A percentile compares a stretch with the other conserved stretches of the same genome.
These are phyloP conservation scores for Salvia hispanica DNA, from an alignment of 257 asterid species.

Conservation along the genomic window DNA sequence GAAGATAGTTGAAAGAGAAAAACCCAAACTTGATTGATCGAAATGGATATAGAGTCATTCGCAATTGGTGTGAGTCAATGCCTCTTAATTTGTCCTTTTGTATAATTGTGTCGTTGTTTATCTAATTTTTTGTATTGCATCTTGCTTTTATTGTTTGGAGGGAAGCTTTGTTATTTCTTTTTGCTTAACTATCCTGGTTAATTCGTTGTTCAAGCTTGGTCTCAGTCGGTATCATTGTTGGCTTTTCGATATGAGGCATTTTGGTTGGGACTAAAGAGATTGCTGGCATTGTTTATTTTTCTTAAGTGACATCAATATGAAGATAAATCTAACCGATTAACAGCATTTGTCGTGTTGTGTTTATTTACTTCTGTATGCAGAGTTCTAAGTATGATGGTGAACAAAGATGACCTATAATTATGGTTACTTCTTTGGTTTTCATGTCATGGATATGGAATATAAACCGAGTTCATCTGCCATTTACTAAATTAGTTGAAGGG, in stretches of 20 bases:
- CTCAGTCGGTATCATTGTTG: background rate
- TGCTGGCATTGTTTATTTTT: background rate
- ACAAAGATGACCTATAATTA: slow-evolving; percentile 2
- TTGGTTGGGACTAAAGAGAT: background rate
- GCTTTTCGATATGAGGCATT: background rate
- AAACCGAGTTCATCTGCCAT: too few species aligned
- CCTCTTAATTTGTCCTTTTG: slow-evolving; percentile 1
- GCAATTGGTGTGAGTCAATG: background rate
- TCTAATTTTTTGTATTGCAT: too few species aligned
- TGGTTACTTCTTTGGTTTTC: too few species aligned
- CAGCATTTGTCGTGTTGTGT: background rate
- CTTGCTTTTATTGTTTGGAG: too few species aligned
- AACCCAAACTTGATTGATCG: background rate
- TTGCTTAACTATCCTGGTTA: too few species aligned
- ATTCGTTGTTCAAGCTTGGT: background rate
- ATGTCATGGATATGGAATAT: too few species aligned
- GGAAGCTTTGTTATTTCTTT: too few species aligned
- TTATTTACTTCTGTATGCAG: background rate
- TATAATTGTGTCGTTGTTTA: too few species aligned
- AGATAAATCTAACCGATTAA: too few species aligned
- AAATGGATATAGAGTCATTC: too few species aligned
- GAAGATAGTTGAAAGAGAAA: background rate
- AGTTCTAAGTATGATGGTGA: background rate
- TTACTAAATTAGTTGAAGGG: too few species aligned
- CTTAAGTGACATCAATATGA: background rate